These are phyloP conservation scores for sorghum (Sorghum bicolor) DNA, from an alignment of 176 grass and related monocot species.

Conservation along the genomic window DNA sequence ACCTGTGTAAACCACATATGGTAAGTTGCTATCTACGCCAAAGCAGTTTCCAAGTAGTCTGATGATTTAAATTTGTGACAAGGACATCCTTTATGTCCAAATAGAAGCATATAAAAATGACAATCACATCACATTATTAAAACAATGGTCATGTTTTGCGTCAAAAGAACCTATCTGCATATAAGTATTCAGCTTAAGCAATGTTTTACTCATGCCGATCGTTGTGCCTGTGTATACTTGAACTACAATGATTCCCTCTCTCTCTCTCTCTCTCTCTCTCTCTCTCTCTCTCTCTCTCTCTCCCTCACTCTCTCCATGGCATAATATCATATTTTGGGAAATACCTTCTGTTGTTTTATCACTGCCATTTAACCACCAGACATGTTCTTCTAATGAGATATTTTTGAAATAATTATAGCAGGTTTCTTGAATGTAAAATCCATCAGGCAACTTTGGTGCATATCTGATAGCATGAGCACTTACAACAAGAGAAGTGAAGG, in stretches of 20 bases:
- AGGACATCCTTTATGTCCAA: neutral
- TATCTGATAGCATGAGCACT: slow-evolving; percentile 27
- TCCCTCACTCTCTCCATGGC: neutral
- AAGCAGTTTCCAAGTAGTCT: slow-evolving; percentile 10
- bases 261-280: no score
- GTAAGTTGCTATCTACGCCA: neutral
- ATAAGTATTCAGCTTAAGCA: neutral
- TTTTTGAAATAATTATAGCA: slow-evolving; percentile 12
- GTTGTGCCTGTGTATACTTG: neutral
- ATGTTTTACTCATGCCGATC: neutral
- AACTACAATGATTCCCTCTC: neutral
- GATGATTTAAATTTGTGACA: slow-evolving; percentile 9
- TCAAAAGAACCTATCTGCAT: neutral
- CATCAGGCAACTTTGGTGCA: neutral
- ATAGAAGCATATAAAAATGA: neutral
- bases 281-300: neutral
- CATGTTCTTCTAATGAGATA: neutral
- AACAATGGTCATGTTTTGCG: neutral
- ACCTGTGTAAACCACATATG: slow-evolving; percentile 39
- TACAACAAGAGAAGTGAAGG: slow-evolving; percentile 94
- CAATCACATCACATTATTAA: neutral
- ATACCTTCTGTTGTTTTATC: neutral
- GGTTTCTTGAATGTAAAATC: neutral
- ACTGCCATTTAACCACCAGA: neutral
- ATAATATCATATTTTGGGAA: neutral